Conservation (phyloP, 139 green algal species). For the Chlorella sp. region DNA sequence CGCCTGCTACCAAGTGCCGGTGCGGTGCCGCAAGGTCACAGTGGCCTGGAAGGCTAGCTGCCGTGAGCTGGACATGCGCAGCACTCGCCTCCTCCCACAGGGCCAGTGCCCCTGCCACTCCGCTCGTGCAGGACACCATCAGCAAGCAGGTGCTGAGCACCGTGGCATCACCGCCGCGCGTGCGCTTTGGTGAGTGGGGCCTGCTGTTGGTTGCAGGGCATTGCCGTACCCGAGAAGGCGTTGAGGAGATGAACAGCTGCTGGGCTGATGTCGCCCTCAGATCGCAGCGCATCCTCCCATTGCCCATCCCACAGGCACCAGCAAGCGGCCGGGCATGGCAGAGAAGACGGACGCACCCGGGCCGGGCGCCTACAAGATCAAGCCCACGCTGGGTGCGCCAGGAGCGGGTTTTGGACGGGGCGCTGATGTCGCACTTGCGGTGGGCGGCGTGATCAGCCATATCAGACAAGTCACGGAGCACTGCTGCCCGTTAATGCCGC, state of each 20-base stretch:
- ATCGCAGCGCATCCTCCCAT: too few relatives aligned
- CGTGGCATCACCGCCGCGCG: slow-evolving; percentile 3
- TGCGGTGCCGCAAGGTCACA: background rate
- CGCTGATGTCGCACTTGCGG: background rate
- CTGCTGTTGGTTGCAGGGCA: too few relatives aligned
- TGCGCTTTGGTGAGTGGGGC: slow-evolving; percentile 35
- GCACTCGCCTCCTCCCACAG: too few relatives aligned
- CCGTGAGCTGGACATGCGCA: too few relatives aligned
- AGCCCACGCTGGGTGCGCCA: slow-evolving; percentile 27
- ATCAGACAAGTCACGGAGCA: background rate
- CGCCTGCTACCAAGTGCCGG: slow-evolving; percentile 41
- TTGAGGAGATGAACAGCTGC: too few relatives aligned
- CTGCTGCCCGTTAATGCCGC: background rate
- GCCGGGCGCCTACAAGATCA: slow-evolving; percentile 53
- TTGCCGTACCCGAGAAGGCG: too few relatives aligned
- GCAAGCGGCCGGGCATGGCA: slow-evolving; percentile 48
- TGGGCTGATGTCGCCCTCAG: too few relatives aligned
- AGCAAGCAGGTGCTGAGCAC: slow-evolving; percentile 42
- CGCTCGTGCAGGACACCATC: slow-evolving; percentile 4
- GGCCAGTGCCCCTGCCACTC: background rate
- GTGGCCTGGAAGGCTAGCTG: background rate
- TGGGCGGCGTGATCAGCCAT: background rate
- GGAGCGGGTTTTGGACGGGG: background rate
- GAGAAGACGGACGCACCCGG: slow-evolving; percentile 36
- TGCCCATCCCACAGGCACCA: too few relatives aligned